These are phyloP conservation scores for Herpetomonas samuelpessoai DNA, from an alignment of 208 protist species.

Conservation along the genomic window DNA sequence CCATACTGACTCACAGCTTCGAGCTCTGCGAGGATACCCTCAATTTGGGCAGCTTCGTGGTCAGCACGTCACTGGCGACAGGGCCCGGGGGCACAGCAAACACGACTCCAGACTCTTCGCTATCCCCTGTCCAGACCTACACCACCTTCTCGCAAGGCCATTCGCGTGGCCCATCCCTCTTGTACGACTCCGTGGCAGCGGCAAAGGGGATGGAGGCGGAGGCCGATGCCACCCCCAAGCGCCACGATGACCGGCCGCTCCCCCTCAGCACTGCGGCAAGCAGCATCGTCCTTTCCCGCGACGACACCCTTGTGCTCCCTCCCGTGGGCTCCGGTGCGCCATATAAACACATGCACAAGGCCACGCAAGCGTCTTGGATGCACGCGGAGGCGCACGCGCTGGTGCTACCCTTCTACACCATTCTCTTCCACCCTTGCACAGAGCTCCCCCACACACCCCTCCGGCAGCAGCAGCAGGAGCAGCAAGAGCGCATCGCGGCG, in stretches of 20 bases:
- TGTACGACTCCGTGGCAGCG: not conserved
- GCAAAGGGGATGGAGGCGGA: not conserved
- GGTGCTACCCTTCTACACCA: constrained; percentile 39
- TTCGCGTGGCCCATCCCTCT: too few species aligned
- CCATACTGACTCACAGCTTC: too few species aligned
- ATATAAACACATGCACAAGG: constrained; percentile 23
- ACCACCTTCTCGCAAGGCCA: not conserved
- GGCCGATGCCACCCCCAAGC: constrained; percentile 1
- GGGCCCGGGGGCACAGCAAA: not conserved
- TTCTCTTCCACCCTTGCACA: constrained; percentile 37
- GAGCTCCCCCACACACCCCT: not conserved
- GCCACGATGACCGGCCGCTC: not conserved
- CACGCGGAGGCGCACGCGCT: constrained; percentile 22
- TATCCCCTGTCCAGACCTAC: not conserved
- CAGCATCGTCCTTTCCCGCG: not conserved
- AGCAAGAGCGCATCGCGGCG: not conserved
- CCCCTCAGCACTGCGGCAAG: not conserved
- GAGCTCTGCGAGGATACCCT: constrained; percentile 12
- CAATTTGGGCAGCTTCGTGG: constrained; percentile 29
- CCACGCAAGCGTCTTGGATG: constrained; percentile 30
- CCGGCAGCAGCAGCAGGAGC: not conserved
- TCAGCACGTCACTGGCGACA: not conserved
- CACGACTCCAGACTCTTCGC: not conserved
- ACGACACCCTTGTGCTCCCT: not conserved
- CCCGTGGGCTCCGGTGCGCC: not conserved